Evolutionary conservation across 257 asterid genomes (phyloP).

Genomic region (Rehmannia glutinosa): DNA sequence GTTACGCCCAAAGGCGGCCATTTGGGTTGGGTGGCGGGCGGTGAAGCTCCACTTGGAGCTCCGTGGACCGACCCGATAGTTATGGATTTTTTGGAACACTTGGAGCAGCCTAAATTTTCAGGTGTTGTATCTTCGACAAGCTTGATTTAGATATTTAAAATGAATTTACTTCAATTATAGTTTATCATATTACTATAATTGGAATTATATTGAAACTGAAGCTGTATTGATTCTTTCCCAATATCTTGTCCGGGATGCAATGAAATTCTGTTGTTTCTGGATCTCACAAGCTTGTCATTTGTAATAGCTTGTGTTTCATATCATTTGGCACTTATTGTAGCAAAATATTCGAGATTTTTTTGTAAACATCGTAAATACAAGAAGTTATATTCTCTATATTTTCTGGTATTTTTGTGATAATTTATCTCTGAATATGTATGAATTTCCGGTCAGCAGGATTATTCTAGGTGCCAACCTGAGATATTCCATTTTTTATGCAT

Average conservation of each 20-base stretch:
- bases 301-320: not conserved
- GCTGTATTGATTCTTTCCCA: not conserved
- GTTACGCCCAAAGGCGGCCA: slow-evolving; percentile 97
- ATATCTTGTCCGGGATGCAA: not conserved
- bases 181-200: not conserved
- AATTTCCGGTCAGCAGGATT: too few species aligned
- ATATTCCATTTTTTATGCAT: too few species aligned
- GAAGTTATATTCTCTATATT: too few species aligned
- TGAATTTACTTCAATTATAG: not conserved
- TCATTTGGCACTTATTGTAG: not conserved
- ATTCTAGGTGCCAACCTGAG: too few species aligned
- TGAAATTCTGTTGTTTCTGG: not conserved
- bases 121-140: slow-evolving; percentile 6
- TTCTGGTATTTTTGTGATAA: too few species aligned
- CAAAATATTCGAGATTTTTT: not conserved
- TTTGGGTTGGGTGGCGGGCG: slow-evolving; percentile 98
- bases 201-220: not conserved
- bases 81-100: slow-evolving; percentile 82
- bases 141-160: not conserved
- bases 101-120: slow-evolving; percentile 39
- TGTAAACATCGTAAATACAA: not conserved
- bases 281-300: not conserved
- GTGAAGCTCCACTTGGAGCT: slow-evolving; percentile 72
- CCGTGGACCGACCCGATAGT: slow-evolving; percentile 92
- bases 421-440: too few species aligned